Percentiles rank a stretch among this genome's conserved stretches.
These are phyloP conservation scores for Mallotus repandus DNA, from an alignment of 441 rosid species.

Conservation along the genomic window DNA sequence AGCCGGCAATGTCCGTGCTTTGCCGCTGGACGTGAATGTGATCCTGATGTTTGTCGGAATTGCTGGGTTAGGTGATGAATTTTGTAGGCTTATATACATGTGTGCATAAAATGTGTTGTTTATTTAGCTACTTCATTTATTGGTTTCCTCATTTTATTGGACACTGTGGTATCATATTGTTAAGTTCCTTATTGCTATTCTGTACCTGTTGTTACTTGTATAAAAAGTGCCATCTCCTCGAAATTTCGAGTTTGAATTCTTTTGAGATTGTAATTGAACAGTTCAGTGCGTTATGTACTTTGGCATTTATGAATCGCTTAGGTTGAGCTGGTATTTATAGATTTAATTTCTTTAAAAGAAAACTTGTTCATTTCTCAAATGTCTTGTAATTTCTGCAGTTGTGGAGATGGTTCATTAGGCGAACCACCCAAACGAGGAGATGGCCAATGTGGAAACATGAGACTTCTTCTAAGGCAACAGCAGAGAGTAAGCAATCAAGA, in stretches of 20 bases:
- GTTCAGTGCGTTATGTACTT: background rate
- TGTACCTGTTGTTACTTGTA: background rate
- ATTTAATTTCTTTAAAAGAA: too few relatives aligned
- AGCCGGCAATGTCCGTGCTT: slow-evolving; percentile 90
- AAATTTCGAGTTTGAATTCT: background rate
- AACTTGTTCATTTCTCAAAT: background rate
- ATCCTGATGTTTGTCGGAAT: slow-evolving; percentile 89
- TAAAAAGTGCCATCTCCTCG: too few relatives aligned
- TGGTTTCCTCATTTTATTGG: background rate
- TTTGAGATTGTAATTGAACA: background rate
- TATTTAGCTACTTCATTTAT: background rate
- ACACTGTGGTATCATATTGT: background rate
- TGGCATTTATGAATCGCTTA: slow-evolving; percentile 1
- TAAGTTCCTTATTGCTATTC: background rate
- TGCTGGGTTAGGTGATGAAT: slow-evolving; percentile 62
- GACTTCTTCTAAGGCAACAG: slow-evolving; percentile 70
- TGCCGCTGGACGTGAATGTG: slow-evolving; percentile 93
- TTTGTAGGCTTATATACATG: background rate
- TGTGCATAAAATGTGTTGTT: background rate
- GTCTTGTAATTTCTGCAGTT: slow-evolving; percentile 42
- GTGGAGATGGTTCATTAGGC: slow-evolving; percentile 75
- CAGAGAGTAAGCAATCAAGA: slow-evolving; percentile 55
- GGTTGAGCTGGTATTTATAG: too few relatives aligned
- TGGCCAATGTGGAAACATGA: slow-evolving; percentile 87
- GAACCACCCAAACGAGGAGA: slow-evolving; percentile 68